Evolutionary conservation across 2,329 filamentous ascomycete species (phyloP), one percentile per base, ranked within the genome.

Genomic region (Fusarium succisae): DNA sequence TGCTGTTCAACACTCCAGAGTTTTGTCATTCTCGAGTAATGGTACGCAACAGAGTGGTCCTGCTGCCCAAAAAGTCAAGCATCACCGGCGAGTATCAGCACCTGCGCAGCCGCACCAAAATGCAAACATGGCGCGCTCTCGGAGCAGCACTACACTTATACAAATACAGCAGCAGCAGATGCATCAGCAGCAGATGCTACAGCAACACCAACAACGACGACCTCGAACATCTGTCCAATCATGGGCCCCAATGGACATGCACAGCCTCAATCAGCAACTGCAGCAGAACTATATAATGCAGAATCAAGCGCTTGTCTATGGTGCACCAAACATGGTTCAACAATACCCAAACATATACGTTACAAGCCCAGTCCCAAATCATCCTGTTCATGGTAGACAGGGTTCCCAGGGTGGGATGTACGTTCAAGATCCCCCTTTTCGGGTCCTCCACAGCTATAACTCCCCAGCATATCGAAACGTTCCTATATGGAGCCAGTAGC

Each of bases 381-480:
- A 70, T 26, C 38, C 47, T 5, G 43, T 26, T 26, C 75, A 78
- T 54, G 47, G 69, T 53, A 66, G 70, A 41, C 55, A 66, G 24
- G 53, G 37, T 50, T 75, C 72, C 9, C 72, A 77, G 44, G 68
- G 77, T 17, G 59, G 68, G 7, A 50, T 65, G 41, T 55, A 72
- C 20, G 58, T 60, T 18, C 75, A 74, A 54, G 73, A 80, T 37
- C 78, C 80, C 18, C 87, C 86, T 14, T 90, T 87, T 68, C 86
- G 88, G 3, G 82, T 90, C 17, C 80, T 90, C 14, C 88, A 90
- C 79, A 90, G 87, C 79, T 89, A 90, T 74, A 88, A 89, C 76
- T 88, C 88, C 8, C 88, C 88, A 10, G 87, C 88, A 11, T 90
- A 90, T 74, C 84, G 84, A 35, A 84, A 86, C 41, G 85, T 82